Percentiles rank a stretch among this genome's conserved stretches.
These are phyloP conservation scores for Chlorokybus atmophyticus DNA, from an alignment of 139 green algal genomes.

Conservation along the genomic window DNA sequence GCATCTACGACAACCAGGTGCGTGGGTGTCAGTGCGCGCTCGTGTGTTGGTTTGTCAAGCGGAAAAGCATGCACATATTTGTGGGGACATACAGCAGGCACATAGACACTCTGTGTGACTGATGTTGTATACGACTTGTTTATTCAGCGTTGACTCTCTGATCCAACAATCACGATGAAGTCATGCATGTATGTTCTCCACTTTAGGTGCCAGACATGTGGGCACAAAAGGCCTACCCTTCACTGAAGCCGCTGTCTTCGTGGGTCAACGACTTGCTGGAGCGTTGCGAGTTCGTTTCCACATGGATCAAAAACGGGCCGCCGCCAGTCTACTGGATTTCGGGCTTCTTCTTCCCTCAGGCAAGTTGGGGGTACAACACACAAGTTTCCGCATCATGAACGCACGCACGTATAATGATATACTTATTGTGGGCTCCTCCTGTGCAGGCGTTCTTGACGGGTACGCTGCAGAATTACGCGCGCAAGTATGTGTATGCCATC, in stretches of 20 bases:
- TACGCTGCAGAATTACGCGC: conserved; percentile 71
- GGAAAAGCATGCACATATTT: too few species aligned
- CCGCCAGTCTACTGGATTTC: conserved; percentile 60
- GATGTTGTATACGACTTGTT: too few species aligned
- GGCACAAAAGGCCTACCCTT: conserved; percentile 65
- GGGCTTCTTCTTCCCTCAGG: conserved; percentile 73
- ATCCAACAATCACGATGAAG: too few species aligned
- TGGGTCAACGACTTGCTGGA: conserved; percentile 66
- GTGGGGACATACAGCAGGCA: too few species aligned
- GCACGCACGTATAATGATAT: too few species aligned
- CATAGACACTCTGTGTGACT: too few species aligned
- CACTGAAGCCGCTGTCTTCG: conserved; percentile 60
- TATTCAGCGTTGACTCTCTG: too few species aligned
- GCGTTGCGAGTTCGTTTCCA: conserved; percentile 47
- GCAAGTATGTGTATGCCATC: conserved; percentile 57
- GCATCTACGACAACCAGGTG: conserved; percentile 69
- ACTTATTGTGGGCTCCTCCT: background rate
- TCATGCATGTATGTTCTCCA: too few species aligned
- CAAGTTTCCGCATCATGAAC: too few species aligned
- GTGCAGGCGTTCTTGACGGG: conserved; percentile 68
- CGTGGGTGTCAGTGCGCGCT: too few species aligned
- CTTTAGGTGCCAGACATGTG: conserved; percentile 69
- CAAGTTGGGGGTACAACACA: too few species aligned
- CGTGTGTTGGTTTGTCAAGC: too few species aligned
- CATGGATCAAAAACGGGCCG: conserved; percentile 50